Evolutionary conservation across 169 alveolate genomes (phyloP).

Genomic region (Eimeria mitis): DNA sequence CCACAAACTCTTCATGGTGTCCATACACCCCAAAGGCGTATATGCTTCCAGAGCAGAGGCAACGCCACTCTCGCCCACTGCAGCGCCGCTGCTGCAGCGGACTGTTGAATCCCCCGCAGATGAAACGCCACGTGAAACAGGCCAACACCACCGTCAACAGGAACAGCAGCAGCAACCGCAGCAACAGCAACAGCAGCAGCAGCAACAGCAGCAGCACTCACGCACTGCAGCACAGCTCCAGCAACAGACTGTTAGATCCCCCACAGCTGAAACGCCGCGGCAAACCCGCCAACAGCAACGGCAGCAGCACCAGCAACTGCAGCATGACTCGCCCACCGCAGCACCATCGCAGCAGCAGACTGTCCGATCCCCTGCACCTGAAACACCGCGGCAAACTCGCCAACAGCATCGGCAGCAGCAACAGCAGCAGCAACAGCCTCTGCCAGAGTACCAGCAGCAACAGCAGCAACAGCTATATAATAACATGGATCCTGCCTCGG

Average conservation of each 20-base stretch:
- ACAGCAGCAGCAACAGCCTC: constrained; percentile 10
- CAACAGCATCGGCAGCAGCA: constrained; percentile 18
- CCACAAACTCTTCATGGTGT: constrained; percentile 42
- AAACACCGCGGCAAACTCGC: background rate
- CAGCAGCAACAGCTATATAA: background rate
- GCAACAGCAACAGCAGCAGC: background rate
- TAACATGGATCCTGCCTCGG: background rate
- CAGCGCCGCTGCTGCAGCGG: constrained; percentile 12
- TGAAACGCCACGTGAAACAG: background rate
- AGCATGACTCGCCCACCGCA: background rate
- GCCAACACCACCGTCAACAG: background rate
- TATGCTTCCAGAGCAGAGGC: constrained; percentile 68
- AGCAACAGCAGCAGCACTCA: background rate
- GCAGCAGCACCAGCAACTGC: constrained; percentile 27
- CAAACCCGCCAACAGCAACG: background rate
- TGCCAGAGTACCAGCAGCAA: background rate
- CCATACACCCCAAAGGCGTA: constrained; percentile 68
- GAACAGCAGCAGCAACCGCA: background rate
- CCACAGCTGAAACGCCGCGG: background rate
- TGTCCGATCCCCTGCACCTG: background rate
- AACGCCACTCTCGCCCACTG: constrained; percentile 20
- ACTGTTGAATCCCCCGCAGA: background rate
- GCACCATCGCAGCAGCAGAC: constrained; percentile 9
- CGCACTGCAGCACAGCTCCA: constrained; percentile 7
- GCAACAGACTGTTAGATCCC: background rate